Evolutionary conservation across 805 yeast species (phyloP), one percentile per base, ranked within the genome.

Genomic region (Saccharomycopsis vini): DNA sequence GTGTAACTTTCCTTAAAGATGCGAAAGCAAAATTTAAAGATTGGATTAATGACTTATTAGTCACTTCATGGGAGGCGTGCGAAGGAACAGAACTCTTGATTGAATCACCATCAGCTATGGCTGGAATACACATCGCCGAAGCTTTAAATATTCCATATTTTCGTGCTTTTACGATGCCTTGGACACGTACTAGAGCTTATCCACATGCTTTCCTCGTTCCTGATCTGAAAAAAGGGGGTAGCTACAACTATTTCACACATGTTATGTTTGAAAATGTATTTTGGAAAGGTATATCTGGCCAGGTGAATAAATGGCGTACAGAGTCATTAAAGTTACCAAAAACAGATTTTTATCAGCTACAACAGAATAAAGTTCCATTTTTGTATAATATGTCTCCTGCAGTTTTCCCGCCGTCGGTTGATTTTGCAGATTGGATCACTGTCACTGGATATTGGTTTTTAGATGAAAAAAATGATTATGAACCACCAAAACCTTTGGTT

Each of bases 131-230:
- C 55, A 84, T 90, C 45, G 96, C 97, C 3, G 97, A 90, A 59
- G 95, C 94, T 1, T 62, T 90, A 46, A 75, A 78, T 18, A 82
- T 90, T 45, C 95, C 97, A 0, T 90, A 90, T 58, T 83, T 85
- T 66, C 70, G 97, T 54, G 97, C 97, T 0, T 90, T 90, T 58
- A 90, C 97, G 0, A 90, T 90, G 97, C 97, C 97, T 0, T 90
- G 97, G 97, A 86, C 97, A 0, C 66, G 95, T 49, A 89, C 97
- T 1, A 71, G 95, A 52, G 95, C 96, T 0, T 90, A 90, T 58
- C 97, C 97, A 1, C 97, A 90, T 67, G 97, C 97, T 0, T 88
- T 90, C 51, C 77, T 89, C 58, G 95, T 86, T 5, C 96, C 97
- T 0, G 96, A 88, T 48, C 94, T 85, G 61, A 86, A 82, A 57